phyloP scores from a whole-genome alignment of 495 filamentous ascomycete genomes.

The Penicillium alfredii region DNA sequence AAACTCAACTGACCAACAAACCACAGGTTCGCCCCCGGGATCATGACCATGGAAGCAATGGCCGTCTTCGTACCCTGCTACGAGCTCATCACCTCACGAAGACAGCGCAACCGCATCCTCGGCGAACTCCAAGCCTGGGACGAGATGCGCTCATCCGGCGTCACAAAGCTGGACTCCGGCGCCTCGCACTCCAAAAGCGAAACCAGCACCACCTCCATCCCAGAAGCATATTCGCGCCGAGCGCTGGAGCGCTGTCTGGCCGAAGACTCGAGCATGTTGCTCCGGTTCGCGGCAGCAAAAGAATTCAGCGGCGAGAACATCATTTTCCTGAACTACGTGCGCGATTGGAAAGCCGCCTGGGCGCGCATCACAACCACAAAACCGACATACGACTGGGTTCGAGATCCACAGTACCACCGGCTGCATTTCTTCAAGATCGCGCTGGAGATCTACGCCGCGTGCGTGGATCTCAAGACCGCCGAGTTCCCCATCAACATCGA shows the following conservation, averaged over 20 bases:
- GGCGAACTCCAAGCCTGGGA: conserved; percentile 9
- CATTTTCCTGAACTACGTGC: conserved; percentile 47
- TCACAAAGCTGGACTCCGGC: conserved; percentile 4
- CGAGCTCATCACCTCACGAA: conserved; percentile 36
- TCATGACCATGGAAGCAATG: conserved; percentile 40
- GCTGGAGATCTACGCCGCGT: conserved; percentile 45
- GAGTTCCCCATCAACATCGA: conserved; percentile 54
- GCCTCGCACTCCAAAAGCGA: conserved; percentile 11
- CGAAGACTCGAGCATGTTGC: conserved; percentile 42
- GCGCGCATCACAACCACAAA: conserved; percentile 1
- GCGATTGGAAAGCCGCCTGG: conserved; percentile 44
- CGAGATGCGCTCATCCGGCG: conserved; percentile 8
- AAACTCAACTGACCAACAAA: conserved; percentile 7
- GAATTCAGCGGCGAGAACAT: conserved; percentile 58
- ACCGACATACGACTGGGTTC: conserved; percentile 17
- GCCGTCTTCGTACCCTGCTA: conserved; percentile 41
- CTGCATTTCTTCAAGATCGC: conserved; percentile 22
- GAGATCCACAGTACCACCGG: conserved; percentile 29
- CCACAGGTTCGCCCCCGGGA: conserved; percentile 42
- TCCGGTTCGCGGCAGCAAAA: conserved; percentile 46
- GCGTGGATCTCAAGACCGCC: conserved; percentile 40
- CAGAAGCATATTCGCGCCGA: conserved; percentile 41
- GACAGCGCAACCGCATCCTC: conserved; percentile 18
- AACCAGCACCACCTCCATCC: conserved; percentile 19
- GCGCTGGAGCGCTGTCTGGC: conserved; percentile 46